Percentiles rank a stretch among this genome's conserved stretches.
phyloP scores from a whole-genome alignment of 306 rosid genomes.

The Acmispon strigosus region DNA sequence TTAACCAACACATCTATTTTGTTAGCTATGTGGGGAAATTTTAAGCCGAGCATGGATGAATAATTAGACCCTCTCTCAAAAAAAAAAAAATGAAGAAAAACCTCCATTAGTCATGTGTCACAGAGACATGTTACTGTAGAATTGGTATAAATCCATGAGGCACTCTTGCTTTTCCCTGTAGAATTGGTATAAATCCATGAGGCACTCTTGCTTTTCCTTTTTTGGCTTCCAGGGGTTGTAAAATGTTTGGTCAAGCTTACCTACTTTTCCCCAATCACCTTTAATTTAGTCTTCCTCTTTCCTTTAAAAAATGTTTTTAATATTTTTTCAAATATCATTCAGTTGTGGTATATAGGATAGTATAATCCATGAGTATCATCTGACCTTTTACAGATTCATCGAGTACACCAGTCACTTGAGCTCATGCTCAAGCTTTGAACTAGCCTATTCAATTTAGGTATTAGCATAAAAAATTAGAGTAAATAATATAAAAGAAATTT shows the following conservation, averaged over 20 bases:
- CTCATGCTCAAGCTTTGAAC: background rate
- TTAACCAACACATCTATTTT: background rate
- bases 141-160: background rate
- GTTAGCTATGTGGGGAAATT: constrained; percentile 2
- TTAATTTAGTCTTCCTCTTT: background rate
- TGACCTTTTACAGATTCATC: background rate
- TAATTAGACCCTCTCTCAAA: background rate
- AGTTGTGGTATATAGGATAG: background rate
- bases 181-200: background rate
- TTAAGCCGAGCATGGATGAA: background rate
- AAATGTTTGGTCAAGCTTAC: constrained; percentile 5
- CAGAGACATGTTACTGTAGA: background rate
- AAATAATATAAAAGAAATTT: background rate
- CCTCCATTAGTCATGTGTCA: background rate
- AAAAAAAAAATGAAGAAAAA: too few species aligned
- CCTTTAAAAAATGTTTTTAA: background rate
- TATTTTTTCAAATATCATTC: background rate
- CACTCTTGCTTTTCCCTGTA: background rate
- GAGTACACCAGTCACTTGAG: background rate
- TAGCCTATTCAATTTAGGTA: background rate
- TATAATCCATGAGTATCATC: background rate
- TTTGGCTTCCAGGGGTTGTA: background rate
- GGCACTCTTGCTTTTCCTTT: background rate
- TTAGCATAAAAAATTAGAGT: background rate
- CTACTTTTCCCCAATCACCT: background rate